Percentiles rank a stretch among this genome's conserved stretches.
Conservation (phyloP, 169 alveolate species). For the Toxoplasma gondii region DNA sequence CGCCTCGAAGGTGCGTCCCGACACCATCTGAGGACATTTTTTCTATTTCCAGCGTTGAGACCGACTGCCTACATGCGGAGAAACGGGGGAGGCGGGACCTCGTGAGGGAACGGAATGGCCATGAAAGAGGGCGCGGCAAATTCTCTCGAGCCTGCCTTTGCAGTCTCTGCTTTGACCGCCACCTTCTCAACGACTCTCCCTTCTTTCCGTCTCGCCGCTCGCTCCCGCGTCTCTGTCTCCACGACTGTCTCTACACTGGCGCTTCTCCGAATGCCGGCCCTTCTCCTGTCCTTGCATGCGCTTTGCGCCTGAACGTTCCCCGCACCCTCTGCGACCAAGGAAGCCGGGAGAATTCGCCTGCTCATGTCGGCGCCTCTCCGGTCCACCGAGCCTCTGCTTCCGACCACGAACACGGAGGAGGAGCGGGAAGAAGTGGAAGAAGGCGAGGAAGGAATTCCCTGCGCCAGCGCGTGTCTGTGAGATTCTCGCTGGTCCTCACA, state of each 20-base stretch:
- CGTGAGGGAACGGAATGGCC: conserved; percentile 26
- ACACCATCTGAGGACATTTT: too few relatives aligned
- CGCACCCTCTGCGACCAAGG: neutral
- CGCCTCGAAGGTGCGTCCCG: too few relatives aligned
- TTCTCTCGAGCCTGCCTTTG: neutral
- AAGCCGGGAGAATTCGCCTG: too few relatives aligned
- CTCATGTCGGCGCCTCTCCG: neutral
- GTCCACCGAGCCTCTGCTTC: neutral
- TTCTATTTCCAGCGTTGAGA: too few relatives aligned
- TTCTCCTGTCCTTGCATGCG: neutral
- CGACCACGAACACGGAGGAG: neutral
- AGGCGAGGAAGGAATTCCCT: neutral
- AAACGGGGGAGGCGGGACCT: conserved; percentile 18
- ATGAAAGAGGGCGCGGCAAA: conserved; percentile 21
- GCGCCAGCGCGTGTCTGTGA: too few relatives aligned
- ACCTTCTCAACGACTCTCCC: neutral
- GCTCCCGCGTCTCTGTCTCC: neutral
- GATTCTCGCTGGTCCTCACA: too few relatives aligned
- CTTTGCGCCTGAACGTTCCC: neutral
- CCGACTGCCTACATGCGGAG: neutral
- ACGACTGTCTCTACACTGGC: neutral
- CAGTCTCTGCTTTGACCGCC: neutral
- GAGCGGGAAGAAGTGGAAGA: neutral
- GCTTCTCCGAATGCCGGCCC: neutral
- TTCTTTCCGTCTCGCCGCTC: neutral